Conservation (phyloP, 306 rosid species). For the Inga leiocalycina region DNA sequence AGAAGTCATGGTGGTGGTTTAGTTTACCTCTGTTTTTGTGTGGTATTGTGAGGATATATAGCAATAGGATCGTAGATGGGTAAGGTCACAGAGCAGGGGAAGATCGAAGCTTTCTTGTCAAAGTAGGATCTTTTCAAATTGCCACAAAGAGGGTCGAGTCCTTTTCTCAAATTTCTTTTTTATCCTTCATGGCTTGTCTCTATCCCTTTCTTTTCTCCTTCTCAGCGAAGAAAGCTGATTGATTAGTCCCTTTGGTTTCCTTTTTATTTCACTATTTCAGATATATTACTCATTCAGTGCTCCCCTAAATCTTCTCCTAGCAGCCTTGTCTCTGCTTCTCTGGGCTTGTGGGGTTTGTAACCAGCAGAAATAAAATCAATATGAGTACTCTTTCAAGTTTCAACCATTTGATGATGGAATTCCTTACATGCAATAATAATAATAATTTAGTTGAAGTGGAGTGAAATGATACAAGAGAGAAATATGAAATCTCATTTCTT, state of each 20-base stretch:
- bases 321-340: constrained; percentile 48
- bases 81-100: constrained; percentile 29
- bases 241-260: constrained; percentile 47
- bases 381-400: background rate
- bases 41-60: constrained; percentile 38
- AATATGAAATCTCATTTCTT: background rate
- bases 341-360: constrained; percentile 48
- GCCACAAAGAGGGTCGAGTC: constrained; percentile 52
- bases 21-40: constrained; percentile 29
- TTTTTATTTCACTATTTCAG: constrained; percentile 45
- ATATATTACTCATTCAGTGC: constrained; percentile 44
- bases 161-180: constrained; percentile 55
- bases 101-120: constrained; percentile 68
- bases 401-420: background rate
- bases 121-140: constrained; percentile 43
- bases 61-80: constrained; percentile 35
- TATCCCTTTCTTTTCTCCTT: constrained; percentile 58
- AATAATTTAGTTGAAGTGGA: background rate
- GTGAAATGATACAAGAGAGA: background rate
- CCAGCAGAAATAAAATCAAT: constrained; percentile 17
- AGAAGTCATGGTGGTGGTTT: background rate
- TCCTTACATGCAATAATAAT: background rate
- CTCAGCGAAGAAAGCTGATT: constrained; percentile 58
- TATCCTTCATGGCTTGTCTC: constrained; percentile 55
- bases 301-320: constrained; percentile 54